phyloP scores from a whole-genome alignment of 2,329 filamentous ascomycete genomes.

The Blastomyces gilchristii region DNA sequence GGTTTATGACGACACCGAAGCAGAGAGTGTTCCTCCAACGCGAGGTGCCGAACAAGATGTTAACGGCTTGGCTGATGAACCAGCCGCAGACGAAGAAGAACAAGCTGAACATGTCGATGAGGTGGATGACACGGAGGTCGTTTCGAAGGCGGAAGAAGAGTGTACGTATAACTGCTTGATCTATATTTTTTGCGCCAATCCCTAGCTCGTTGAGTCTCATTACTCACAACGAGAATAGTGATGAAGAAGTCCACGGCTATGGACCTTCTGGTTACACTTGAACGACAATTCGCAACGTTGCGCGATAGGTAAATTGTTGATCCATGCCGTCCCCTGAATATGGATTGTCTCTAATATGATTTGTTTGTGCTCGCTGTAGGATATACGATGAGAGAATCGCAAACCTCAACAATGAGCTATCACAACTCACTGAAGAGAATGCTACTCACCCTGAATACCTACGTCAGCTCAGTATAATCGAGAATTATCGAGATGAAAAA shows the following conservation, averaged over 20 bases:
- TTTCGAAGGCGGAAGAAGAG: slow-evolving; percentile 45
- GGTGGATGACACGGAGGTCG: slow-evolving; percentile 35
- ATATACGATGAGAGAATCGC: slow-evolving; percentile 82
- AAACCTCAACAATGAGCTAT: slow-evolving; percentile 60
- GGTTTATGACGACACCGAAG: slow-evolving; percentile 28
- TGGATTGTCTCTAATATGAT: not conserved
- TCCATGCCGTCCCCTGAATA: not conserved
- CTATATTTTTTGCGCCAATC: slow-evolving; percentile 17
- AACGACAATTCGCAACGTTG: slow-evolving; percentile 79
- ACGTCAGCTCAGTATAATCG: slow-evolving; percentile 77
- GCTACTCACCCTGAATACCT: slow-evolving; percentile 82
- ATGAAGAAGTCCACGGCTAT: slow-evolving; percentile 70
- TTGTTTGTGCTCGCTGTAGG: slow-evolving; percentile 38
- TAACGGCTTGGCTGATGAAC: slow-evolving; percentile 37
- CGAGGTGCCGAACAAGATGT: slow-evolving; percentile 29
- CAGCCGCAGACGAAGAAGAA: slow-evolving; percentile 41
- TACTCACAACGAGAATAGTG: slow-evolving; percentile 42
- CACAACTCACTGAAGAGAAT: slow-evolving; percentile 47
- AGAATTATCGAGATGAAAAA: slow-evolving; percentile 72
- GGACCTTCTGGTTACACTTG: slow-evolving; percentile 67
- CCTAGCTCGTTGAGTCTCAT: not conserved
- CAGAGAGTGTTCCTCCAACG: slow-evolving; percentile 18
- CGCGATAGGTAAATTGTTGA: slow-evolving; percentile 48
- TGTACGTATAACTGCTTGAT: slow-evolving; percentile 27
- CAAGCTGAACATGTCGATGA: slow-evolving; percentile 39